phyloP scores from a whole-genome alignment of 1,284 basidiomycete species.

The Xanthoconium separans region DNA sequence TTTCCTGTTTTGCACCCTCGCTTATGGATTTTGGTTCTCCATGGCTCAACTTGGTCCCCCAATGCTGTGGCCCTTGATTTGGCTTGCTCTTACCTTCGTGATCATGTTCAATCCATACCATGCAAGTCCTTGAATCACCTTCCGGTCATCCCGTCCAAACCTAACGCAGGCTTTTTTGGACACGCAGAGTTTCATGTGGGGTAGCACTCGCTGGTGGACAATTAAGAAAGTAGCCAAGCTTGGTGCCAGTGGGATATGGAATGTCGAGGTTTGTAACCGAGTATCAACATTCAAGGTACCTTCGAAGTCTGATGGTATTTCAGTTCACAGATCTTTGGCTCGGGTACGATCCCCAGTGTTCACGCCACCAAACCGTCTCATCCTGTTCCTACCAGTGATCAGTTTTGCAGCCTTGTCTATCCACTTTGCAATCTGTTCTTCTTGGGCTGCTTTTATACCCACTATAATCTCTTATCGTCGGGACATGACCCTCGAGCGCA shows the following conservation, averaged over 20 bases:
- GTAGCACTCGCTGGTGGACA: slow-evolving; percentile 73
- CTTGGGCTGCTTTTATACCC: slow-evolving; percentile 69
- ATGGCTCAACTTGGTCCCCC: slow-evolving; percentile 63
- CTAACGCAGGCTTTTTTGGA: background rate
- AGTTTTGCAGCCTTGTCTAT: slow-evolving; percentile 77
- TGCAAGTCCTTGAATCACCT: slow-evolving; percentile 39
- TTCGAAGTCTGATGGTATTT: slow-evolving; percentile 1
- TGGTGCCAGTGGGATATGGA: slow-evolving; percentile 66
- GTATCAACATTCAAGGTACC: background rate
- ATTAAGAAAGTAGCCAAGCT: slow-evolving; percentile 62
- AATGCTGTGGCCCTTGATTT: slow-evolving; percentile 79
- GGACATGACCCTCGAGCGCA: slow-evolving; percentile 11
- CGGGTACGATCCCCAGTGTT: slow-evolving; percentile 47
- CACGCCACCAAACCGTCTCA: slow-evolving; percentile 20
- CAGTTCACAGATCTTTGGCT: slow-evolving; percentile 84
- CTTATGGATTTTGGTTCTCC: slow-evolving; percentile 84
- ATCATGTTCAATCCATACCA: slow-evolving; percentile 80
- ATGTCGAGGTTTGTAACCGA: slow-evolving; percentile 63
- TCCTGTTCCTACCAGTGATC: slow-evolving; percentile 57
- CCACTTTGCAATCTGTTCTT: slow-evolving; percentile 73
- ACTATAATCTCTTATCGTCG: slow-evolving; percentile 3
- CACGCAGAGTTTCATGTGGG: slow-evolving; percentile 24
- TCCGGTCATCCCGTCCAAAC: background rate
- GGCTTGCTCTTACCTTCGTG: slow-evolving; percentile 66
- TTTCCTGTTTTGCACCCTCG: slow-evolving; percentile 74